phyloP scores from a whole-genome alignment of 2,329 filamentous ascomycete species.

The Coniochaeta hoffmannii region DNA sequence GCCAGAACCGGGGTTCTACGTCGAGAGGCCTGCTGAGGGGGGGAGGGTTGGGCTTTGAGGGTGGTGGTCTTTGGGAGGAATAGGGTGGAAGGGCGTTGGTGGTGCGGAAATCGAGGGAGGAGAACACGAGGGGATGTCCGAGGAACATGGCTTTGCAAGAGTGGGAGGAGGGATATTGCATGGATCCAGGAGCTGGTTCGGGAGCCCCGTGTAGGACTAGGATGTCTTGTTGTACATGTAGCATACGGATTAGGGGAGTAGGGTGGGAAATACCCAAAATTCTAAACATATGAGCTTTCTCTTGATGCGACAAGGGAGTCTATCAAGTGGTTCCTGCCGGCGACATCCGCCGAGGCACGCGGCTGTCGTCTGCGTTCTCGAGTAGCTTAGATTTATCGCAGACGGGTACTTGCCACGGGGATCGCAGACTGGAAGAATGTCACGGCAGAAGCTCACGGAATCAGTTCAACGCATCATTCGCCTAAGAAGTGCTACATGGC shows the following conservation, averaged over 20 bases:
- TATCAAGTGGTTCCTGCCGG: not conserved
- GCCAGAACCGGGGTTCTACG: conserved; percentile 73
- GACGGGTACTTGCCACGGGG: too few relatives aligned
- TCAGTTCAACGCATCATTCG: not conserved
- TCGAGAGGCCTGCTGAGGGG: conserved; percentile 51
- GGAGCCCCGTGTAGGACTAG: not conserved
- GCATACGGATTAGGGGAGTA: not conserved
- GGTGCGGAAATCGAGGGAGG: conserved; percentile 6
- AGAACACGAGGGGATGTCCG: not conserved
- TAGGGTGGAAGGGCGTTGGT: not conserved
- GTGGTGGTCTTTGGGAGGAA: conserved; percentile 13
- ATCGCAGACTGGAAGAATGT: not conserved
- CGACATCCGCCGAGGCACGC: too few relatives aligned
- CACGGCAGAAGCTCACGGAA: not conserved
- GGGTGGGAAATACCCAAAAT: not conserved
- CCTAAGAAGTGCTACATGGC: too few relatives aligned
- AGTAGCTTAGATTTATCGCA: too few relatives aligned
- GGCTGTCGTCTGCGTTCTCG: too few relatives aligned
- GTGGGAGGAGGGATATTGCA: not conserved
- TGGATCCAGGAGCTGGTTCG: not conserved
- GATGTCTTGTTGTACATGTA: not conserved
- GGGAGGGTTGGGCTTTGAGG: conserved; percentile 6
- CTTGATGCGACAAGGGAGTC: too few relatives aligned
- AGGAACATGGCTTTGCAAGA: not conserved
- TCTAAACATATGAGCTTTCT: not conserved